Conservation (phyloP, 371 early-diverging fungal species). For the Cladochytrium tenue region DNA sequence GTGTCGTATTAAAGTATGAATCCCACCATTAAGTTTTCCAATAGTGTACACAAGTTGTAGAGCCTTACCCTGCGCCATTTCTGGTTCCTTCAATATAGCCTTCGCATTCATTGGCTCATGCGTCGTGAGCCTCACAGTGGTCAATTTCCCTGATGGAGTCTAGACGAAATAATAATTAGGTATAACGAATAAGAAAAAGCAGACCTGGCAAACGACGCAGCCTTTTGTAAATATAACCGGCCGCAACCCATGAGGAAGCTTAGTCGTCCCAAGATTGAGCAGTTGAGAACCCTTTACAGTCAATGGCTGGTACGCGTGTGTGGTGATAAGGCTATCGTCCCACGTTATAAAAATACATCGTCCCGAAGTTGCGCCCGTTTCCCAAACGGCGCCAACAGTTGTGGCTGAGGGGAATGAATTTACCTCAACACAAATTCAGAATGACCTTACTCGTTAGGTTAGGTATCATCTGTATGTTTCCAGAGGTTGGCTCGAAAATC, state of each 20-base stretch:
- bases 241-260: conserved; percentile 44
- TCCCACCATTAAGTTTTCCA: conserved; percentile 33
- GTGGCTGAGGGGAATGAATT: conserved; percentile 32
- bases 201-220: conserved; percentile 40
- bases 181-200: conserved; percentile 1
- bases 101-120: conserved; percentile 27
- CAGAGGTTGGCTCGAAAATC: conserved; percentile 31
- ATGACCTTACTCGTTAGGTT: conserved; percentile 29
- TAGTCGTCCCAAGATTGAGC: conserved; percentile 32
- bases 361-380: conserved; percentile 21
- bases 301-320: conserved; percentile 37
- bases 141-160: conserved; percentile 42
- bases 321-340: conserved; percentile 41
- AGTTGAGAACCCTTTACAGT: conserved; percentile 42
- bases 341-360: conserved; percentile 41
- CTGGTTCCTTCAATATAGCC: conserved; percentile 19
- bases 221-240: conserved; percentile 39
- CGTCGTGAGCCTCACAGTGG: conserved; percentile 27
- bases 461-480: conserved; percentile 28
- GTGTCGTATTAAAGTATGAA: background rate
- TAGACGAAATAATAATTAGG: conserved; percentile 6
- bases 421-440: background rate
- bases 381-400: conserved; percentile 44
- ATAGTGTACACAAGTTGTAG: conserved; percentile 39
- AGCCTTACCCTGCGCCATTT: conserved; percentile 39